phyloP scores from a whole-genome alignment of 495 filamentous ascomycete species.

The Penicillium roqueforti region DNA sequence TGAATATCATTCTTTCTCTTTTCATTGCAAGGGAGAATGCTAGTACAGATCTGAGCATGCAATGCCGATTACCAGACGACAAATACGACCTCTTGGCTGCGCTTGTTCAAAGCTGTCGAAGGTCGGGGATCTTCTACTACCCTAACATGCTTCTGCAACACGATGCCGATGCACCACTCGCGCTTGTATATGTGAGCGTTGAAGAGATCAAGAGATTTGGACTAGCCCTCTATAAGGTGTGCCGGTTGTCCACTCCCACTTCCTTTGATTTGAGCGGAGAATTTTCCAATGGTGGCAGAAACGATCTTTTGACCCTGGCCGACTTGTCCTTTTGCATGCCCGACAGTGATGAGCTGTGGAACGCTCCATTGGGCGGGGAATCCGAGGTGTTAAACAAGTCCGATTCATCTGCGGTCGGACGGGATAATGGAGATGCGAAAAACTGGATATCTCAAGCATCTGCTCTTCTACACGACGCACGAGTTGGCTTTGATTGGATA shows the following conservation, averaged over 20 bases:
- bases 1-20: conserved; percentile 17
- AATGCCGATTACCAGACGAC: conserved; percentile 2
- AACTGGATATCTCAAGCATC: conserved; percentile 11
- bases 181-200: conserved; percentile 18
- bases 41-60: conserved; percentile 8
- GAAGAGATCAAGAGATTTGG: conserved; percentile 24
- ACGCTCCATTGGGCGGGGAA: conserved; percentile 2
- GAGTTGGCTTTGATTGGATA: conserved; percentile 15
- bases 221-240: conserved; percentile 21
- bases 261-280: neutral
- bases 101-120: conserved; percentile 17
- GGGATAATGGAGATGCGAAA: conserved; percentile 10
- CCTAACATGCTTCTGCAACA: conserved; percentile 20
- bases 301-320: conserved; percentile 8
- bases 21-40: conserved; percentile 9
- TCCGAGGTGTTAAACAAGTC: neutral
- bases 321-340: conserved; percentile 20
- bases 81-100: conserved; percentile 11
- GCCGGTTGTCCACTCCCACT: conserved; percentile 7
- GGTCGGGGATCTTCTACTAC: conserved; percentile 17
- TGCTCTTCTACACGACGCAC: conserved; percentile 1
- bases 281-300: neutral
- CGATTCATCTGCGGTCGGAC: neutral
- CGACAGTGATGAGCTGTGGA: conserved; percentile 20
- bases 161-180: conserved; percentile 4